Evolutionary conservation across 2,329 filamentous ascomycete genomes (phyloP).

Genomic region (Ceratocystis eucalypticola): DNA sequence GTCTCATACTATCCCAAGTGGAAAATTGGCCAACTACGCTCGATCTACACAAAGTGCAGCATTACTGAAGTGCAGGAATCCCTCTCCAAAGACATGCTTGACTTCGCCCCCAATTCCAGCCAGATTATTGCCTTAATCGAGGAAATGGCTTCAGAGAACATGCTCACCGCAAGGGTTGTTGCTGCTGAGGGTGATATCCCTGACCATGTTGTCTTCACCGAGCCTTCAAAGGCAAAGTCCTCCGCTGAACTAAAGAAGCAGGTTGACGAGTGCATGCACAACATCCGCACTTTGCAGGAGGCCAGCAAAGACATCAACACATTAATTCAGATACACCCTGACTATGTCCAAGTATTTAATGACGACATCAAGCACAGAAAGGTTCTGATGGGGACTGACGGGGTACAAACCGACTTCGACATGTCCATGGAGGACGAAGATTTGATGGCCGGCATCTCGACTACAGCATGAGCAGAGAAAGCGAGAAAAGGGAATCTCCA

Average conservation of each 20-base stretch:
- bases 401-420: constrained; percentile 28
- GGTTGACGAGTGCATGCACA: constrained; percentile 30
- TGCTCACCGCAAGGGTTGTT: constrained; percentile 41
- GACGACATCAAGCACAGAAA: constrained; percentile 33
- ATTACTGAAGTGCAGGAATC: constrained; percentile 38
- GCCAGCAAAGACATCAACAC: constrained; percentile 41
- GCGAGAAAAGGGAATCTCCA: neutral
- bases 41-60: constrained; percentile 52
- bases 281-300: constrained; percentile 33
- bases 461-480: neutral
- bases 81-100: constrained; percentile 42
- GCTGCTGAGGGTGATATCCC: constrained; percentile 28
- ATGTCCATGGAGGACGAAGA: constrained; percentile 45
- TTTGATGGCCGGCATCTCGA: constrained; percentile 37
- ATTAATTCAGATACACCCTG: constrained; percentile 40
- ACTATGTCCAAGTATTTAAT: constrained; percentile 38
- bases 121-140: constrained; percentile 36
- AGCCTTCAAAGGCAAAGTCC: constrained; percentile 23
- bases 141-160: constrained; percentile 42
- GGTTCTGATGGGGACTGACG: constrained; percentile 30
- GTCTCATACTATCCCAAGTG: constrained; percentile 59
- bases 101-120: constrained; percentile 29
- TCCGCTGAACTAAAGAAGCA: constrained; percentile 28
- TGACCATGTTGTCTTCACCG: constrained; percentile 39
- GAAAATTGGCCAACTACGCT: constrained; percentile 58